These are phyloP conservation scores for Leccinum olivaceoglutinosum DNA, from an alignment of 1,284 basidiomycete species.

Conservation along the genomic window DNA sequence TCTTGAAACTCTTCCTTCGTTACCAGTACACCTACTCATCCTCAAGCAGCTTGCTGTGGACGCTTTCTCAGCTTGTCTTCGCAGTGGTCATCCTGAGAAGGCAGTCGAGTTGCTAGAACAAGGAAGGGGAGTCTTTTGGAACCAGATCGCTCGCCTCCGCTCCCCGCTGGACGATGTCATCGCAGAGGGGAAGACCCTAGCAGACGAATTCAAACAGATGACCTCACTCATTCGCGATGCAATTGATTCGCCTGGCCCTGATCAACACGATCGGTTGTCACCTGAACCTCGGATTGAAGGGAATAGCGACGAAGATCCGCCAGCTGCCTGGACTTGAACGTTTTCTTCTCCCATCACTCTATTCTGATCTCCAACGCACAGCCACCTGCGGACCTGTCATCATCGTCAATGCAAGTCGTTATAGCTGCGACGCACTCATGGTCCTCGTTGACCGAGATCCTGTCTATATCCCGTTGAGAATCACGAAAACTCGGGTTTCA, in stretches of 20 bases:
- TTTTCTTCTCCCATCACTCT: conserved; percentile 5
- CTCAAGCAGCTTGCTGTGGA: background rate
- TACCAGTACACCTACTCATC: background rate
- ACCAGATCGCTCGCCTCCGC: background rate
- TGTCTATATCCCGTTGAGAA: background rate
- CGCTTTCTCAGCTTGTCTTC: background rate
- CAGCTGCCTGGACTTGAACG: background rate
- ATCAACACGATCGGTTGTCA: background rate
- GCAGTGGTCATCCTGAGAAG: background rate
- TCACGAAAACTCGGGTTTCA: background rate
- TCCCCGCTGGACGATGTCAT: background rate
- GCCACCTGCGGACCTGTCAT: background rate
- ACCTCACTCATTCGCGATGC: background rate
- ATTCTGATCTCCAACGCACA: background rate
- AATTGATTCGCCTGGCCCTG: background rate
- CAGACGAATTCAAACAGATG: background rate
- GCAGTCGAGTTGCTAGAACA: background rate
- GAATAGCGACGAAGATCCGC: background rate
- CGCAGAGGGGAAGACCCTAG: background rate
- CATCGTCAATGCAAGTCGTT: background rate
- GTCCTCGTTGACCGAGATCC: background rate
- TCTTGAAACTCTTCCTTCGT: background rate
- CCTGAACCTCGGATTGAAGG: background rate
- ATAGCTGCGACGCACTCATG: background rate
- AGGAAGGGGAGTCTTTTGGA: background rate